A percentile compares a stretch with the other conserved stretches of the same genome.
phyloP scores from a whole-genome alignment of 116 monocot species.

The Phalaenopsis hybrid region DNA sequence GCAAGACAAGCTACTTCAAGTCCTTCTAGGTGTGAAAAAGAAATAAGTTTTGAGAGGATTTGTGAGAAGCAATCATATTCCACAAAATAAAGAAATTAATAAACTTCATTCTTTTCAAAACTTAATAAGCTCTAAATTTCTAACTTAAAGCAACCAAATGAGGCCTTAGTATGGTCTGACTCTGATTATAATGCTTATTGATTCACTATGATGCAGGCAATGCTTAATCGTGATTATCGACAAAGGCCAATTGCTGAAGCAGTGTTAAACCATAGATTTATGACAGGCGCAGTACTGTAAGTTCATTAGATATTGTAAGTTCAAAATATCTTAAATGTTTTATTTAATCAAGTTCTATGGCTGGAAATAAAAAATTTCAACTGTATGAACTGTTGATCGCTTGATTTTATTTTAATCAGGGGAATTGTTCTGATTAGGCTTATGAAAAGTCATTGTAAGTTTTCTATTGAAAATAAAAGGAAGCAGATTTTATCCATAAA shows the following conservation, averaged over 20 bases:
- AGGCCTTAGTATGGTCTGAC: neutral
- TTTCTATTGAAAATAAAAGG: neutral
- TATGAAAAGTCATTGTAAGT: too few relatives aligned
- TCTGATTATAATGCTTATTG: neutral
- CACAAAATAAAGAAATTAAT: too few relatives aligned
- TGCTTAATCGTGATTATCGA: slow-evolving; percentile 84
- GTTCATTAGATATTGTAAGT: neutral
- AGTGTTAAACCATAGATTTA: slow-evolving; percentile 78
- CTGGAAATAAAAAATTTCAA: neutral
- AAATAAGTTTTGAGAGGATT: too few relatives aligned
- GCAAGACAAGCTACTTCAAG: too few relatives aligned
- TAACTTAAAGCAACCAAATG: neutral
- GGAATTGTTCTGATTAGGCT: too few relatives aligned
- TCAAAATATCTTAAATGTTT: neutral
- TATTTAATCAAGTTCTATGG: neutral
- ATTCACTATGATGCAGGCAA: slow-evolving; percentile 39
- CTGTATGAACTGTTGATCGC: neutral
- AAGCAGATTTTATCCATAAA: too few relatives aligned
- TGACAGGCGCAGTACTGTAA: slow-evolving; percentile 56
- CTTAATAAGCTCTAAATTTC: neutral
- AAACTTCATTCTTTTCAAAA: too few relatives aligned
- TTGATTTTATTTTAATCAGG: neutral
- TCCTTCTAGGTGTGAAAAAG: too few relatives aligned
- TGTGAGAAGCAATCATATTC: too few relatives aligned
- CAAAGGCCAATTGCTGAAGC: slow-evolving; percentile 73